These are phyloP conservation scores for Kluyveromyces wickerhamii DNA, from an alignment of 805 yeast genomes.

Conservation along the genomic window DNA sequence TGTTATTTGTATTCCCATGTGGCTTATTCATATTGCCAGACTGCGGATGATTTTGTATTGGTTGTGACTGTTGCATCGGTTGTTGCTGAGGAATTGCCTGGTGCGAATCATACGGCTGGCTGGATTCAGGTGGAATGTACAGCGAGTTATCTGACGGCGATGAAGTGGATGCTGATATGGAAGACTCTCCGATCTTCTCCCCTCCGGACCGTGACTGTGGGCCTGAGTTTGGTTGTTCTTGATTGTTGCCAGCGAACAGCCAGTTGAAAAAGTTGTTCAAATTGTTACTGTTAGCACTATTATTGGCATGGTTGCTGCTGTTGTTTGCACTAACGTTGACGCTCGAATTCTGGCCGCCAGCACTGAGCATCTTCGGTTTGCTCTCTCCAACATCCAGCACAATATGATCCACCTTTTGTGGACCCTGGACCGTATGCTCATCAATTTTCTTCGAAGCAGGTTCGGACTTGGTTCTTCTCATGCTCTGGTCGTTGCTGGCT, in stretches of 20 bases:
- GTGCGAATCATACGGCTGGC: no score
- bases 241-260: slow-evolving; percentile 12
- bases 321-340: neutral
- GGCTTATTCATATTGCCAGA: no score
- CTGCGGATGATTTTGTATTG: no score
- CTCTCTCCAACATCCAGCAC: slow-evolving; percentile 1
- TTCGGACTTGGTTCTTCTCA: neutral
- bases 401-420: slow-evolving; percentile 3
- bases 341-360: neutral
- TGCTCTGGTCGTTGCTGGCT: neutral
- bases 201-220: no score
- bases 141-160: no score
- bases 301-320: neutral
- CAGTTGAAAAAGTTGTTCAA: slow-evolving; percentile 16
- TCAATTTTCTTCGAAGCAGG: neutral
- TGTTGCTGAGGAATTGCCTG: slow-evolving; percentile 5
- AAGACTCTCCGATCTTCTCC: no score
- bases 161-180: no score
- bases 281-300: no score
- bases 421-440: neutral
- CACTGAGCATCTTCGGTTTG: neutral
- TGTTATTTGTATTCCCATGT: neutral
- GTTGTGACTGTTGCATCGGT: slow-evolving; percentile 4
- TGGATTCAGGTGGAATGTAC: no score
- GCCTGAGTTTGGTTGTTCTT: no score